Conservation (phyloP, 257 asterid genomes). For the Rubia yunnanensis region DNA sequence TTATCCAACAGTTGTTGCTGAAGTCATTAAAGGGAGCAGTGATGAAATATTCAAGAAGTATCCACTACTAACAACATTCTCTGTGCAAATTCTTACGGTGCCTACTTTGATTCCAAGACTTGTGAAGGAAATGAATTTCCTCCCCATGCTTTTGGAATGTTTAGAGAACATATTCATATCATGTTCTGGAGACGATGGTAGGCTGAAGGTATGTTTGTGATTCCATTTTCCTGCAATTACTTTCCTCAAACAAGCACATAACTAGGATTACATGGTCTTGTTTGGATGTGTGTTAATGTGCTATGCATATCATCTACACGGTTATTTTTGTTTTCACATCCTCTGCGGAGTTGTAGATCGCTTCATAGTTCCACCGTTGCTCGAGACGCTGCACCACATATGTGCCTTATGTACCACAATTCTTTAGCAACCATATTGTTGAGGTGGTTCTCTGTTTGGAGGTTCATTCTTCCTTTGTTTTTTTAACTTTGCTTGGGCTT, state of each 20-base stretch:
- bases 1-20: slow-evolving; percentile 62
- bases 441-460: too few species aligned
- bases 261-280: not conserved
- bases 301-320: too few species aligned
- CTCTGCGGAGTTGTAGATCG: not conserved
- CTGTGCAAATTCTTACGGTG: slow-evolving; percentile 90
- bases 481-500: not conserved
- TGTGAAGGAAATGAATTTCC: slow-evolving; percentile 83
- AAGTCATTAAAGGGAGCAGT: slow-evolving; percentile 45
- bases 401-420: not conserved
- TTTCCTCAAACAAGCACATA: not conserved
- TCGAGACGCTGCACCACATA: not conserved
- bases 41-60: slow-evolving; percentile 46
- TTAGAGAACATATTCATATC: slow-evolving; percentile 49
- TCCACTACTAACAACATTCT: slow-evolving; percentile 66
- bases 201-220: slow-evolving; percentile 53
- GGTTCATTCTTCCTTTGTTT: not conserved
- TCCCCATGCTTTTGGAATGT: slow-evolving; percentile 72
- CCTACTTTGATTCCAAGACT: slow-evolving; percentile 84
- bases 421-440: not conserved
- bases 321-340: not conserved
- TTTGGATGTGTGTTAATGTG: not conserved
- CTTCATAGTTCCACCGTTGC: not conserved
- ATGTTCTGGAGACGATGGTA: slow-evolving; percentile 67
- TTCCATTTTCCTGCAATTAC: not conserved